Evolutionary conservation across 2,329 filamentous ascomycete genomes (phyloP).

Genomic region (Alternaria burnsii): DNA sequence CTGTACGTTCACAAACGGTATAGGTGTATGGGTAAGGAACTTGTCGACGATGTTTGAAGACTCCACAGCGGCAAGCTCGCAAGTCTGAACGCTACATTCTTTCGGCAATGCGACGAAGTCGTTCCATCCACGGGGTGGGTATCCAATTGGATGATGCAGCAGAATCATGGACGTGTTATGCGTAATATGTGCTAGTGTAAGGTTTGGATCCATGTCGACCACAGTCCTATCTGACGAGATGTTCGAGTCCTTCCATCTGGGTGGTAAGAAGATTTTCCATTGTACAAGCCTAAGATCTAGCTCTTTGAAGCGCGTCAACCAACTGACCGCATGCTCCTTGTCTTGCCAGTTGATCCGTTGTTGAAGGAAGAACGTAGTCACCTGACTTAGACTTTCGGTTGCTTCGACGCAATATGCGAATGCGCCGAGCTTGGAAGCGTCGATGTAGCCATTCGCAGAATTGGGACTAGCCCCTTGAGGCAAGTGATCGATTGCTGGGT

Average conservation of each 20-base stretch:
- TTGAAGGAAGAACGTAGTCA: constrained; percentile 47
- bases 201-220: constrained; percentile 47
- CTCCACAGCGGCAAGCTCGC: constrained; percentile 43
- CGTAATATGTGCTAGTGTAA: constrained; percentile 46
- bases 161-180: constrained; percentile 50
- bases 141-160: constrained; percentile 45
- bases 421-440: constrained; percentile 45
- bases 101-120: constrained; percentile 43
- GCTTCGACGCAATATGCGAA: constrained; percentile 48
- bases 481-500: constrained; percentile 30
- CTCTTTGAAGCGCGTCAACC: constrained; percentile 48
- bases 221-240: constrained; percentile 40
- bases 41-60: constrained; percentile 47
- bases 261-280: constrained; percentile 47
- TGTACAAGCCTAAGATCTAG: constrained; percentile 45
- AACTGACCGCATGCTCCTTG: constrained; percentile 46
- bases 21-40: constrained; percentile 38
- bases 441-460: constrained; percentile 45
- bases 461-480: constrained; percentile 39
- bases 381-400: constrained; percentile 45
- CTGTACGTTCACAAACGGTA: constrained; percentile 47
- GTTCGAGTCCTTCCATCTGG: constrained; percentile 46
- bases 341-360: constrained; percentile 47
- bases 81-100: constrained; percentile 46
- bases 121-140: constrained; percentile 42